These are phyloP conservation scores for Euphrasia confusa DNA, from an alignment of 257 asterid species.

Conservation along the genomic window DNA sequence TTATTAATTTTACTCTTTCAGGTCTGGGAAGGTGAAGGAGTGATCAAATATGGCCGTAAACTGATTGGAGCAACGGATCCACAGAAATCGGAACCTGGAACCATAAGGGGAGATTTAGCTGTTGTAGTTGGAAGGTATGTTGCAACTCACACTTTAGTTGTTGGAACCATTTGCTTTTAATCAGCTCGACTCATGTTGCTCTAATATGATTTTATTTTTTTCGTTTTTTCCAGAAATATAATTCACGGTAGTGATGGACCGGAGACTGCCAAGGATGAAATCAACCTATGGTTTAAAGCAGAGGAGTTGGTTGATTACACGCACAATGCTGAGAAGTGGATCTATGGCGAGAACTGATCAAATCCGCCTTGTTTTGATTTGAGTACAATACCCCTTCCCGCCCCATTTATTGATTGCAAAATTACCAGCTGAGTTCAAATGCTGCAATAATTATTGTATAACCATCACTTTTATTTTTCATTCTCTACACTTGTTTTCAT, in stretches of 20 bases:
- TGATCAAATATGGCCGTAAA: conserved; percentile 86
- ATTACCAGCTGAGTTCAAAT: conserved; percentile 23
- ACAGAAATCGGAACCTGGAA: conserved; percentile 99
- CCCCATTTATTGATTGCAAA: not conserved
- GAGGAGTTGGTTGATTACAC: conserved; percentile 84
- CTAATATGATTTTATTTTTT: conserved; percentile 17
- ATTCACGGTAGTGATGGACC: conserved; percentile 99
- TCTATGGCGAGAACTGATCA: conserved; percentile 65
- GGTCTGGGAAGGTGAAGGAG: conserved; percentile 99
- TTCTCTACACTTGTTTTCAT: not conserved
- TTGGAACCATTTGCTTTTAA: not conserved
- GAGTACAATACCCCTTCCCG: conserved; percentile 11
- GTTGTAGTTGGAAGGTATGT: conserved; percentile 90
- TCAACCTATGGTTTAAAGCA: conserved; percentile 89
- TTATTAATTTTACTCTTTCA: conserved; percentile 24
- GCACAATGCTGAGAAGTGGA: conserved; percentile 87
- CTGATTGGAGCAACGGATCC: conserved; percentile 99
- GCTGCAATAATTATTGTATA: conserved; percentile 41
- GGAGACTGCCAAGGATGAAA: conserved; percentile 97
- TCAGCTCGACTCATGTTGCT: not conserved
- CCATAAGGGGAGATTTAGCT: conserved; percentile 96
- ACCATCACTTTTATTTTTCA: conserved; percentile 16
- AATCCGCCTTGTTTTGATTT: not conserved
- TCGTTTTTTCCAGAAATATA: conserved; percentile 57
- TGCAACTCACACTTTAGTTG: not conserved